phyloP scores from a whole-genome alignment of 805 yeast species.

The Starmera caribaea region DNA sequence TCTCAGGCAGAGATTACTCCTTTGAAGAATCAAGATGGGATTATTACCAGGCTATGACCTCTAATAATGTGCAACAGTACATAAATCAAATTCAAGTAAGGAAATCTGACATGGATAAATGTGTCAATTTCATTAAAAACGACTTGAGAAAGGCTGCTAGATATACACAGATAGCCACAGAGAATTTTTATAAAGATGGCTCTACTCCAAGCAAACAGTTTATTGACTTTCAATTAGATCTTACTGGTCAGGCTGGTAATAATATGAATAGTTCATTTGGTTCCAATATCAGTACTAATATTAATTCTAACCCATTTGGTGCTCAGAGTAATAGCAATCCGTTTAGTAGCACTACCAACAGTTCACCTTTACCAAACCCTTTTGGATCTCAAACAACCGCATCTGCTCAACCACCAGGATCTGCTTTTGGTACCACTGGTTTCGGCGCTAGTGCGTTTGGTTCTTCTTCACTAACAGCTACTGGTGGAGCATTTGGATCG shows the following conservation, averaged over 20 bases:
- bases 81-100: constrained; percentile 32
- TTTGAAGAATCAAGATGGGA: constrained; percentile 42
- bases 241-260: constrained; percentile 14
- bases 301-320: constrained; percentile 8
- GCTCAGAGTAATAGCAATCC: neutral
- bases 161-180: constrained; percentile 39
- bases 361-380: constrained; percentile 2
- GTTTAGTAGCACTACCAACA: too few species aligned
- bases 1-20: constrained; percentile 43
- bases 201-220: constrained; percentile 21
- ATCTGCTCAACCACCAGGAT: neutral
- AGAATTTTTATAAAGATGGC: constrained; percentile 19
- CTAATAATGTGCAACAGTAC: constrained; percentile 27
- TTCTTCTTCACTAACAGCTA: neutral
- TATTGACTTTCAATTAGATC: constrained; percentile 24
- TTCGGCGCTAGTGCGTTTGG: constrained; percentile 18
- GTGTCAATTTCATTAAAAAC: constrained; percentile 26
- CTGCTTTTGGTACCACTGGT: constrained; percentile 5
- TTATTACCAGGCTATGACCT: constrained; percentile 31
- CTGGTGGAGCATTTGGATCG: constrained; percentile 3
- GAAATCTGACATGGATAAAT: constrained; percentile 35
- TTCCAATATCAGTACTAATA: neutral
- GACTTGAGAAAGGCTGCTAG: constrained; percentile 45
- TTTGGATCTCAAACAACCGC: constrained; percentile 2
- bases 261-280: neutral